Percentiles rank a stretch among this genome's conserved stretches.
Conservation (phyloP, 148 eudicot species). For the Bassia scoparia region DNA sequence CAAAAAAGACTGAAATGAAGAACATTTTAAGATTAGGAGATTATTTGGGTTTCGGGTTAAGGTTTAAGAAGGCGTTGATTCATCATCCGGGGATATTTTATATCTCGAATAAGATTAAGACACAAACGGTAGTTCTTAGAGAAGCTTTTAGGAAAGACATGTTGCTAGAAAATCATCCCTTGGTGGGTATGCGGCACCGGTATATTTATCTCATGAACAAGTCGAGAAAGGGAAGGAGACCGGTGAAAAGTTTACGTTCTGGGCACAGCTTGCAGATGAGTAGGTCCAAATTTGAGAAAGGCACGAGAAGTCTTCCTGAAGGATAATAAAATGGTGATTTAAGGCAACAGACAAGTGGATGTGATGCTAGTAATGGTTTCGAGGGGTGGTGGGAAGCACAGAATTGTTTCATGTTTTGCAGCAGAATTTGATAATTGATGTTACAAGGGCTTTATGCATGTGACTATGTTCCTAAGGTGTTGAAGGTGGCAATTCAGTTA, state of each 20-base stretch:
- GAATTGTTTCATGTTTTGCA: not conserved
- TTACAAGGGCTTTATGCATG: not conserved
- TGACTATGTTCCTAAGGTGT: not conserved
- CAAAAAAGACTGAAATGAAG: slow-evolving; percentile 64
- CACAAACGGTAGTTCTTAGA: slow-evolving; percentile 75
- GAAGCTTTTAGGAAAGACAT: slow-evolving; percentile 61
- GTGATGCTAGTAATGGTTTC: not conserved
- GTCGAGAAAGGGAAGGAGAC: slow-evolving; percentile 35
- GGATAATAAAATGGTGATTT: not conserved
- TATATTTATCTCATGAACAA: slow-evolving; percentile 68
- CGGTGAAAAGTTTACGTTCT: slow-evolving; percentile 1
- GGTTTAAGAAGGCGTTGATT: slow-evolving; percentile 69
- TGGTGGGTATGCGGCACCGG: slow-evolving; percentile 64
- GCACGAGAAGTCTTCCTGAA: slow-evolving; percentile 2
- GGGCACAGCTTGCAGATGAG: slow-evolving; percentile 10
- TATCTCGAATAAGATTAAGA: slow-evolving; percentile 65
- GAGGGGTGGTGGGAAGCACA: not conserved
- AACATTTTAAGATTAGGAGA: slow-evolving; percentile 54
- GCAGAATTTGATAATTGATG: not conserved
- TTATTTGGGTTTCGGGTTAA: slow-evolving; percentile 54
- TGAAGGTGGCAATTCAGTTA: too few species aligned
- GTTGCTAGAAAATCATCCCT: slow-evolving; percentile 53
- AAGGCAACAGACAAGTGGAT: not conserved
- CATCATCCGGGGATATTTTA: slow-evolving; percentile 81
- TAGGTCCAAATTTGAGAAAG: slow-evolving; percentile 13